Base-by-base conservation (phyloP, 495 filamentous ascomycete species). In the Tuber calosporum region DNA sequence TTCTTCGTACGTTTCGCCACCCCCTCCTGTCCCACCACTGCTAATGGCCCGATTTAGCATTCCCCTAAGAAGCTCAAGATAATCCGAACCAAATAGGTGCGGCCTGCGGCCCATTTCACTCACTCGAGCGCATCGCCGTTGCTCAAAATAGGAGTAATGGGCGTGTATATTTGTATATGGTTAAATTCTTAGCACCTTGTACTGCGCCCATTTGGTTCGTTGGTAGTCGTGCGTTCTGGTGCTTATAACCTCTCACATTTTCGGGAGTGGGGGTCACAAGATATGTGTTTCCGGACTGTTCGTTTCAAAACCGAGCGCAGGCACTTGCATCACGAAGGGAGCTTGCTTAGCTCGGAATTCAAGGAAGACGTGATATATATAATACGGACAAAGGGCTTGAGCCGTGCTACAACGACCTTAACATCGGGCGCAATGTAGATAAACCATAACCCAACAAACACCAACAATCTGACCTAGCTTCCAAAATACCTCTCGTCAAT, bases 61-160 rank as follows among this genome's bases (percentile, higher is more conserved):
- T 88, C 88, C 70, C 85, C 90, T 17, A 90, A 88, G 84, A 93
- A 92, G 87, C 84, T 99, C 81, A 98, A 97, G 87, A 87, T 91
- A 78, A 90, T 98, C 82, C 87, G 92, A 83, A 95, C 95, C 75
- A 99, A 99, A 87, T 99, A 86, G 85, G 82, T 34, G 53, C 17
- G 36, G 43, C 66, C 20, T 48, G 34, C 13, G 53, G 26, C 42
- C 68, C 53, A 62, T 34, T 34, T 34, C 13, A 19, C 11, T 30
- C 53, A 41, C 41, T 58, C 15, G n/a, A 36, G 19, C n/a, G 42
- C 17, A 68, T 53, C 41, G 53, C 37, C 39, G 4, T 53, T 39
- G 37, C 67, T 17, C 8, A 22, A 53, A 37, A 74, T 11, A 53
- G 42, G 40, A 39, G 68, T 38, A 34, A 34, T 7, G 19, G 53